A percentile compares a stretch with the other conserved stretches of the same genome.
Evolutionary conservation across 768 basidiomycete species (phyloP).

Genomic region (Suillus clintonianus): DNA sequence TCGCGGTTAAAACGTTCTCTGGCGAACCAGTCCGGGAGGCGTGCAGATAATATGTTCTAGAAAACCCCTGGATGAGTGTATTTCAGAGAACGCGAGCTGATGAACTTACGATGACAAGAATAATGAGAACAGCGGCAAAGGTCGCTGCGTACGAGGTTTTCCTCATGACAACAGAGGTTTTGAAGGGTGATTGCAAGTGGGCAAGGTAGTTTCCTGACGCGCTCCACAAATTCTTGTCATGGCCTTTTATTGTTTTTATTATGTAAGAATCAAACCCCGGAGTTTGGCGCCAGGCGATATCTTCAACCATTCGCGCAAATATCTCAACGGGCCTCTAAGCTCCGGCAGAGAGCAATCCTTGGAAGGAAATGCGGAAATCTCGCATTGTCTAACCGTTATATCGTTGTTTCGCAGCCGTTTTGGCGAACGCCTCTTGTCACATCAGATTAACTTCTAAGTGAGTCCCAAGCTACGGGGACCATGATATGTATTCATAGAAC

Average conservation of each 20-base stretch:
- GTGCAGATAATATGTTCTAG: conserved; percentile 60
- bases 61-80: not conserved
- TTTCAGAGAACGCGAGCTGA: not conserved
- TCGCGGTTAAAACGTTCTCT: conserved; percentile 17
- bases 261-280: not conserved
- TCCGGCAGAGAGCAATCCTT: not conserved
- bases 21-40: conserved; percentile 65
- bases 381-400: not conserved
- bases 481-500: not conserved
- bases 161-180: conserved; percentile 45
- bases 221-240: not conserved
- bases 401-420: not conserved
- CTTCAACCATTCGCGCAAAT: conserved; percentile 27
- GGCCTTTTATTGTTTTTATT: not conserved
- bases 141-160: conserved; percentile 70
- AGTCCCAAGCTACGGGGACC: not conserved
- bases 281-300: not conserved
- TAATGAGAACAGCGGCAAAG: conserved; percentile 54
- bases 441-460: not conserved
- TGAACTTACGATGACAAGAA: conserved; percentile 52
- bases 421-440: not conserved
- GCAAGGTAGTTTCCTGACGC: conserved; percentile 6
- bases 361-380: not conserved
- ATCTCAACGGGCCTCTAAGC: conserved; percentile 5
- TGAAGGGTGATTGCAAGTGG: not conserved